Percentiles rank a stretch among this genome's conserved stretches.
Evolutionary conservation across 2,329 filamentous ascomycete genomes (phyloP).

Genomic region (Ophiostoma triangulosporum): DNA sequence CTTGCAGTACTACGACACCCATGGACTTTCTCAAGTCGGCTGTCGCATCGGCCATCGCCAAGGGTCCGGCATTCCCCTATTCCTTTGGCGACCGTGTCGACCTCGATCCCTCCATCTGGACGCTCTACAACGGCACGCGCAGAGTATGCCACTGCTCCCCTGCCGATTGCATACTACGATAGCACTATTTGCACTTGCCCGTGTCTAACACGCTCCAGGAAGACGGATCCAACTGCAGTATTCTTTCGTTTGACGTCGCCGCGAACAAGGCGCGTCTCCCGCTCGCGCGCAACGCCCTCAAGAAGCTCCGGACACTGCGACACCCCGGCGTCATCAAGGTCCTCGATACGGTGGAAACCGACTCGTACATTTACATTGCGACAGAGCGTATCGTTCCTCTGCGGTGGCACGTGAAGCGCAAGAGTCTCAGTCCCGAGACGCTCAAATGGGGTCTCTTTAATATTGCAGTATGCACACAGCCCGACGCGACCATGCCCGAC

Average conservation of each 20-base stretch:
- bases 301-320: constrained; percentile 82
- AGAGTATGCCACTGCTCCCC: constrained; percentile 41
- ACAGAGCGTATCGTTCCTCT: constrained; percentile 82
- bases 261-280: constrained; percentile 70
- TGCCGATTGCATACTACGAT: neutral
- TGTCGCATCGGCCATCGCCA: constrained; percentile 90
- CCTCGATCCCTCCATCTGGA: constrained; percentile 88
- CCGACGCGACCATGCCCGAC: neutral
- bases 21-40: constrained; percentile 99
- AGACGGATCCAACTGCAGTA: constrained; percentile 86
- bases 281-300: constrained; percentile 82
- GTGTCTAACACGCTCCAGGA: constrained; percentile 43
- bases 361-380: constrained; percentile 89
- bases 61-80: constrained; percentile 86
- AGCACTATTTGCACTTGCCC: neutral
- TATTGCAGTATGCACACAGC: constrained; percentile 48
- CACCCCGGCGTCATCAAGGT: constrained; percentile 94
- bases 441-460: constrained; percentile 92
- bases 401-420: constrained; percentile 79
- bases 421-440: constrained; percentile 79
- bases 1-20: too few species aligned
- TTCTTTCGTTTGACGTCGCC: constrained; percentile 87
- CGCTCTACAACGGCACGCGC: constrained; percentile 86
- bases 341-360: constrained; percentile 90
- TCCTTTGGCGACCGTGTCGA: constrained; percentile 87